Base-by-base conservation (phyloP, 2,329 filamentous ascomycete species). In the Ophiostoma populinum region DNA sequence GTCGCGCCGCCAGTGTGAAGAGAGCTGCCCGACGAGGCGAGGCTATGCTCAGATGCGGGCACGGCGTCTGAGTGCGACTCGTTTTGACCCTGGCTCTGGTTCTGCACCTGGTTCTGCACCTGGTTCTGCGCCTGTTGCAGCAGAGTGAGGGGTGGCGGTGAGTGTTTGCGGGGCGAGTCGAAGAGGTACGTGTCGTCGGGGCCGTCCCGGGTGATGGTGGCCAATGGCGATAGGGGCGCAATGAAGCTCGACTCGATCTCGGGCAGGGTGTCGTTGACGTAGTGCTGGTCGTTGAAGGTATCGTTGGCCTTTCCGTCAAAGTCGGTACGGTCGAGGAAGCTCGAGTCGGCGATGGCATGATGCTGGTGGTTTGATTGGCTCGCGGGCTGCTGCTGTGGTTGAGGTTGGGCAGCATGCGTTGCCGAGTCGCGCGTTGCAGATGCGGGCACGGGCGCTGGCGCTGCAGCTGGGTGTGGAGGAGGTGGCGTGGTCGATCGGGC, bases 221-320 rank as follows among this genome's bases (percentile, higher is more conserved):
- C 60, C 31, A 74, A 61, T 10, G 71, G 70, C 7, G 71, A 75
- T 6, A 67, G 49, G 6, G 63, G 61, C 2, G 67, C 65, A 36
- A 73, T 49, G 46, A 77, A 77, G 53, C 72, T 77, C 22, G 72
- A 76, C 47, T 78, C 73, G 42, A 75, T 62, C 46, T 77, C 72
- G 45, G 67, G 61, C 15, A 77, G 51, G 47, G 75, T 70, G 37
- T 63, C 61, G 41, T 62, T 58, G 15, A 73, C 59, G 28, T 60
- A 60, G 15, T 71, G 59, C 27, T 61, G 60, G 31, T 63, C 59
- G 43, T 71, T 67, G 27, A 68, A 49, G 4, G 65, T 66, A 36
- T 70, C 63, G 36, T 61, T 55, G 32, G 56, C 56, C 24, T 51
- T 49, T 34, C 55, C 49, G 32, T 53, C 42, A 17, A 49, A 31